phyloP scores from a whole-genome alignment of 352 stramenopile species.

The Peronosclerospora sorghi region DNA sequence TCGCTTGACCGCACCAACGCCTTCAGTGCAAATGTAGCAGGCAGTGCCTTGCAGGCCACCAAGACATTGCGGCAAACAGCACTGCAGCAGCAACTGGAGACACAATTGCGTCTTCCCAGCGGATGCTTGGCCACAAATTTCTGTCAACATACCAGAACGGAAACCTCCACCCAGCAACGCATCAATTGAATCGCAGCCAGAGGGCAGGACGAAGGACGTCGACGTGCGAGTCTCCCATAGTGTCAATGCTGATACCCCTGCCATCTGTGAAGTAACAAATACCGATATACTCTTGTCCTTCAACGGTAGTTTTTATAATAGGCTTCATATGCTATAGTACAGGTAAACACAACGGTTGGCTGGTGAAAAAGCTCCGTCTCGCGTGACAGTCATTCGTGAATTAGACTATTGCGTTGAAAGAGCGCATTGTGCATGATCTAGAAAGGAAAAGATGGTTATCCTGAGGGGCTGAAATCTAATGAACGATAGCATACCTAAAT shows the following conservation, averaged over 20 bases:
- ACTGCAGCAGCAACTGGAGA: conserved; percentile 66
- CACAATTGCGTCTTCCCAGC: conserved; percentile 75
- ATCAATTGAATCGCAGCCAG: conserved; percentile 53
- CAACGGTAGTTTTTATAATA: background rate
- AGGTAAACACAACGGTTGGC: conserved; percentile 7
- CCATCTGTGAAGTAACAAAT: conserved; percentile 1
- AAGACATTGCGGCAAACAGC: conserved; percentile 31
- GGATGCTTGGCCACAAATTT: conserved; percentile 63
- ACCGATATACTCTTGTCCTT: conserved; percentile 2
- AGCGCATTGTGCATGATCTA: background rate
- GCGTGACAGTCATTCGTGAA: conserved; percentile 12
- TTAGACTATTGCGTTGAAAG: background rate
- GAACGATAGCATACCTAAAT: conserved; percentile 75
- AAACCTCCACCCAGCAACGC: conserved; percentile 48
- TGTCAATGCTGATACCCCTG: conserved; percentile 27
- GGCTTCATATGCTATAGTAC: background rate
- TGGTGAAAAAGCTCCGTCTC: background rate
- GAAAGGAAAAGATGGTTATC: conserved; percentile 74
- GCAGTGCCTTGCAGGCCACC: conserved; percentile 47
- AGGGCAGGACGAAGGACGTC: conserved; percentile 25
- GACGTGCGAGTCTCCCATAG: conserved; percentile 24
- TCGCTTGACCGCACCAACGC: conserved; percentile 56
- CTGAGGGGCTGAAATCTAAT: conserved; percentile 74
- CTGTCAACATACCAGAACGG: conserved; percentile 49
- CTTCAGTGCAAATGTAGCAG: conserved; percentile 78